A percentile compares a stretch with the other conserved stretches of the same genome.
phyloP scores from a whole-genome alignment of 2,329 filamentous ascomycete species.

The Xylariaceae sp. region DNA sequence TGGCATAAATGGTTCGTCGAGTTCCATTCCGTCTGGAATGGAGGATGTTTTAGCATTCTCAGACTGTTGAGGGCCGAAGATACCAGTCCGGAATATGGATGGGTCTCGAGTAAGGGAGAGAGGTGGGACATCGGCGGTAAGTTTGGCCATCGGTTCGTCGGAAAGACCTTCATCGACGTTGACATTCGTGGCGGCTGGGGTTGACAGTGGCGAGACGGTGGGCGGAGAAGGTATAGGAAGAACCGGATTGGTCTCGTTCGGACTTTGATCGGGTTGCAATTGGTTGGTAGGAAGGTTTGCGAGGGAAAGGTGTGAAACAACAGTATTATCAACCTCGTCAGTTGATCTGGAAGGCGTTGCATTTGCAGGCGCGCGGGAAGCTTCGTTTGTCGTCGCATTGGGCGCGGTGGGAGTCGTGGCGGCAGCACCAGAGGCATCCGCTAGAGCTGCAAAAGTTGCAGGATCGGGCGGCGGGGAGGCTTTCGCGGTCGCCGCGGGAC shows the following conservation, averaged over 20 bases:
- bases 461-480: constrained; percentile 15
- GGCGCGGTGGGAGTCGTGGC: constrained; percentile 7
- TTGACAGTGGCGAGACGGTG: constrained; percentile 36
- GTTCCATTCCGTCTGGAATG: constrained; percentile 12
- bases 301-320: not conserved
- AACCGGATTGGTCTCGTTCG: constrained; percentile 18
- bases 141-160: constrained; percentile 26
- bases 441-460: constrained; percentile 6
- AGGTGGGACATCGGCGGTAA: constrained; percentile 23
- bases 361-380: constrained; percentile 23
- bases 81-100: constrained; percentile 16
- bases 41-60: constrained; percentile 6
- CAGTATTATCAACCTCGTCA: not conserved
- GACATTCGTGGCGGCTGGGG: constrained; percentile 32
- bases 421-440: constrained; percentile 8
- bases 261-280: not conserved
- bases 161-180: constrained; percentile 30
- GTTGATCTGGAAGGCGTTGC: not conserved
- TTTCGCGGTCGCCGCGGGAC: constrained; percentile 11
- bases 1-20: constrained; percentile 16
- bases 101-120: constrained; percentile 15
- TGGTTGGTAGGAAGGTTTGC: constrained; percentile 4
- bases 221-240: constrained; percentile 33
- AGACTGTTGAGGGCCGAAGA: constrained; percentile 6
- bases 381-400: constrained; percentile 1